Base-by-base conservation (phyloP, 208 protist species). In the Leishmania guyanensis region DNA sequence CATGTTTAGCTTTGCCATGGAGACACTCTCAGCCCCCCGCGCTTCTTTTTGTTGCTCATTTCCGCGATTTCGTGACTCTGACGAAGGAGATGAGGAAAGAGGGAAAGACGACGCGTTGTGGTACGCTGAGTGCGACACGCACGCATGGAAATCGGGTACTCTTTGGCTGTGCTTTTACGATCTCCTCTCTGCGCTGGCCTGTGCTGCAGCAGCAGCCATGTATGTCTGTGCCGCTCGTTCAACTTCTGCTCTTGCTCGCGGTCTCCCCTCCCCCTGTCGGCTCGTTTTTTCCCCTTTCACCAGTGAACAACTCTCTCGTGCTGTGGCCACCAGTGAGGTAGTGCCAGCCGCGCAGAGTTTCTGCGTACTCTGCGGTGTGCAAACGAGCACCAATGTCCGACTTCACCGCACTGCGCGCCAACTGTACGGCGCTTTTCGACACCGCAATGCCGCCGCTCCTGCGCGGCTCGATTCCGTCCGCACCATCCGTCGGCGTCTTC, bases 401-500 rank as follows among this genome's bases (percentile, higher is more conserved):
- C 36, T 39, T 39, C 36, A 39, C 36, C 36, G 71, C 78, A 5
- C n/a, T 88, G 26, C 81, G 82, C 26, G 72, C 80, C n/a, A 85
- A 79, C 33, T 91, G 82, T 26, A 81, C 80, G 0, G 51, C 79
- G 9, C 69, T 85, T 10, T 95, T 90, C 71, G 84, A 84, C 66
- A 76, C 86, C 20, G 90, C 89, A 12, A 95, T 95, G 90, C 90
- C 92, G 26, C 89, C 90, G 17, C 71, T 91, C 26, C 69, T 87
- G 53, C 73, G 81, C 3, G 84, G 86, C 71, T 64, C 80, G 20
- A 48, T 53, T 16, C 53, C 71, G 50, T 58, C 33, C 12, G 54
- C 65, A 1, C n/a, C 33, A 26, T 84, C 81, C 14, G 10, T 29
- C 74, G 14, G 39, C 53, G 39, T n/a, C 29, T 26, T 68, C 68